A percentile compares a stretch with the other conserved stretches of the same genome.
Conservation (phyloP, 2,329 filamentous ascomycete species). For the Dactylonectria estremocensis region DNA sequence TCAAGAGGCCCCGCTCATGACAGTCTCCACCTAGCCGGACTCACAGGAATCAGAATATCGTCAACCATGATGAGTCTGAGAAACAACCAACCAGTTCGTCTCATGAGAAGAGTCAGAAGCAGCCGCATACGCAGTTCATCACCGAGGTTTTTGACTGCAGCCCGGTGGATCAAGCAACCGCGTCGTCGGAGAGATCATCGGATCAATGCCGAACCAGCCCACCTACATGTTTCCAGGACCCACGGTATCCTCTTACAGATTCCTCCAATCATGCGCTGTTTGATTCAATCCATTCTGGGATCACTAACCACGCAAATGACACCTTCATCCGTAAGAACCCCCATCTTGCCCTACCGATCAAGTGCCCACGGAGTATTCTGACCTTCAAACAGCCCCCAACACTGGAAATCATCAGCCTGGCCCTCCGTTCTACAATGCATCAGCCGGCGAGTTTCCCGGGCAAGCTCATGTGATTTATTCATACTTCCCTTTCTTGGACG, state of each 20-base stretch:
- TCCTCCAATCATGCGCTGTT: neutral
- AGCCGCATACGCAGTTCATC: neutral
- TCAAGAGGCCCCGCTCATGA: neutral
- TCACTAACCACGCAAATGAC: neutral
- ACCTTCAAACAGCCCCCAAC: conserved; percentile 1
- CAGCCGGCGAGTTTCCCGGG: neutral
- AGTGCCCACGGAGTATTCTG: neutral
- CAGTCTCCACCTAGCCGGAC: conserved; percentile 4
- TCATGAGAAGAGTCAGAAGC: neutral
- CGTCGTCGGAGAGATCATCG: conserved; percentile 12
- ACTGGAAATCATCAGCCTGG: conserved; percentile 2
- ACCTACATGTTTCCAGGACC: neutral
- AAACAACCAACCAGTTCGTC: neutral
- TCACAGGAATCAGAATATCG: conserved; percentile 3
- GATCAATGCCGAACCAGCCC: conserved; percentile 3
- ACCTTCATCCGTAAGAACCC: neutral
- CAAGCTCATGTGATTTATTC: conserved; percentile 35
- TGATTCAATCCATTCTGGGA: neutral
- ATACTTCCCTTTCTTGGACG: conserved; percentile 27
- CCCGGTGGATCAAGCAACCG: neutral
- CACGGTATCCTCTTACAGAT: neutral
- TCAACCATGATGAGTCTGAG: neutral
- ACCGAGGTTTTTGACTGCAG: neutral
- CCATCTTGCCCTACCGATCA: neutral
- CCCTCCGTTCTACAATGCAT: neutral